phyloP scores from a whole-genome alignment of 2,329 filamentous ascomycete genomes.

The Ophiocordyceps robertsii region DNA sequence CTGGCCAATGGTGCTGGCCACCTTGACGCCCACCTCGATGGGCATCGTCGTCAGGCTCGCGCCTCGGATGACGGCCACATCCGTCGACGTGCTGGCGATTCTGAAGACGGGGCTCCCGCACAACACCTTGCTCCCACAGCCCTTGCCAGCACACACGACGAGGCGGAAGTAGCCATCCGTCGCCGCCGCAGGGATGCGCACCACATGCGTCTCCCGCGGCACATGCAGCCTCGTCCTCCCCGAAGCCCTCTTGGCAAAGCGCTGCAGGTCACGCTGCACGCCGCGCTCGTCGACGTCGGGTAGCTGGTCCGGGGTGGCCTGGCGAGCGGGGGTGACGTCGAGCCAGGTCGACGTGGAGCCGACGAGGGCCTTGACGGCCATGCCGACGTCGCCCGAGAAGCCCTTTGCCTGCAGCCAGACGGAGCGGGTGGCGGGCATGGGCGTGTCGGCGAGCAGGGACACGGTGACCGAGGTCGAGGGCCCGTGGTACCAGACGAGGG shows the following conservation, averaged over 20 bases:
- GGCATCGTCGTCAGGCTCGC: slow-evolving; percentile 52
- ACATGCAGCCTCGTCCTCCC: slow-evolving; percentile 32
- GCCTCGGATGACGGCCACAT: slow-evolving; percentile 47
- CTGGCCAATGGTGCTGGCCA: slow-evolving; percentile 35
- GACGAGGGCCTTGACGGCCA: slow-evolving; percentile 50
- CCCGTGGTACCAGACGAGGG: slow-evolving; percentile 53
- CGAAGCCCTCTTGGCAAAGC: slow-evolving; percentile 44
- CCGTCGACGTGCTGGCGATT: slow-evolving; percentile 51
- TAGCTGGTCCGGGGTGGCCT: slow-evolving; percentile 33
- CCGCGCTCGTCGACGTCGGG: slow-evolving; percentile 45
- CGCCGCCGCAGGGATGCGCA: slow-evolving; percentile 49
- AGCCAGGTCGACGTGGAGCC: slow-evolving; percentile 48
- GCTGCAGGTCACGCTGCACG: slow-evolving; percentile 53
- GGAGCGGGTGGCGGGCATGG: slow-evolving; percentile 41
- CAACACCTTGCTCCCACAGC: slow-evolving; percentile 34
- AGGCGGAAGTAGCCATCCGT: slow-evolving; percentile 57
- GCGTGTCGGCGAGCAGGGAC: slow-evolving; percentile 47
- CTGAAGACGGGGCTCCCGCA: slow-evolving; percentile 56
- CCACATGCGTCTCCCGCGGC: slow-evolving; percentile 48
- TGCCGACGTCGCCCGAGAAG: slow-evolving; percentile 54
- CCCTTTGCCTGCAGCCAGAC: slow-evolving; percentile 58
- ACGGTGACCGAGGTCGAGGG: slow-evolving; percentile 49
- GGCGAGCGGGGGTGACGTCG: slow-evolving; percentile 48
- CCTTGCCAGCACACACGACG: slow-evolving; percentile 39
- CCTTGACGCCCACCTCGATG: slow-evolving; percentile 49